A percentile compares a stretch with the other conserved stretches of the same genome.
These are phyloP conservation scores for Aspergillus flavus DNA, from an alignment of 2,329 filamentous ascomycete genomes.

Conservation along the genomic window DNA sequence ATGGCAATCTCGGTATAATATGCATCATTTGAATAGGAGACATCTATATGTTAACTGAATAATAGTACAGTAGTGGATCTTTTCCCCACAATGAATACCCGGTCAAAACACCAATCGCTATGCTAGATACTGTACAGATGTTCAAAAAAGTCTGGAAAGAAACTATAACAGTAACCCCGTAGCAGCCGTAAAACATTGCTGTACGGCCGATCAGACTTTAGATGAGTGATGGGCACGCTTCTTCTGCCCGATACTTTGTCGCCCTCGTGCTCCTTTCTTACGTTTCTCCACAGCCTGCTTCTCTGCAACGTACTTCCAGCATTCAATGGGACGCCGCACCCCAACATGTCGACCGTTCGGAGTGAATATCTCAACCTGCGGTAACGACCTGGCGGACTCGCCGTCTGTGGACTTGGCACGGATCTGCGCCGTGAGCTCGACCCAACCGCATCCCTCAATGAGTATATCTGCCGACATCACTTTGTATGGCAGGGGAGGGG, in stretches of 20 bases:
- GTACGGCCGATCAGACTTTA: background rate
- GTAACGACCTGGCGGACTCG: constrained; percentile 48
- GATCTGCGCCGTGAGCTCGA: constrained; percentile 84
- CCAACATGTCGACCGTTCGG: constrained; percentile 82
- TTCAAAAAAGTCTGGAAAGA: background rate
- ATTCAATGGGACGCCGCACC: constrained; percentile 34
- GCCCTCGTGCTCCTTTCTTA: constrained; percentile 24
- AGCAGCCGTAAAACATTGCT: background rate
- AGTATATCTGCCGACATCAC: constrained; percentile 82
- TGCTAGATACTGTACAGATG: constrained; percentile 16
- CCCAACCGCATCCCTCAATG: constrained; percentile 90
- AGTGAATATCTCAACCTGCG: constrained; percentile 76
- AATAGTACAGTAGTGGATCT: background rate
- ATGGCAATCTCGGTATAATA: background rate
- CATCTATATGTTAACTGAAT: background rate
- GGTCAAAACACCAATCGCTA: constrained; percentile 22
- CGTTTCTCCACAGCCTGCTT: constrained; percentile 35
- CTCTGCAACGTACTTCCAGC: constrained; percentile 36
- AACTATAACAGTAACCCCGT: background rate
- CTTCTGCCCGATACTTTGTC: constrained; percentile 28
- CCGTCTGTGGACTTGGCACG: constrained; percentile 54
- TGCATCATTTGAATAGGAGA: background rate
- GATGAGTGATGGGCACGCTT: constrained; percentile 22
- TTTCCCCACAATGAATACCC: background rate
- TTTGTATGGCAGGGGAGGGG: constrained; percentile 67